Percentiles rank a stretch among this genome's conserved stretches.
Conservation (phyloP, 2,329 filamentous ascomycete genomes). For the Harringtonia aguacate region DNA sequence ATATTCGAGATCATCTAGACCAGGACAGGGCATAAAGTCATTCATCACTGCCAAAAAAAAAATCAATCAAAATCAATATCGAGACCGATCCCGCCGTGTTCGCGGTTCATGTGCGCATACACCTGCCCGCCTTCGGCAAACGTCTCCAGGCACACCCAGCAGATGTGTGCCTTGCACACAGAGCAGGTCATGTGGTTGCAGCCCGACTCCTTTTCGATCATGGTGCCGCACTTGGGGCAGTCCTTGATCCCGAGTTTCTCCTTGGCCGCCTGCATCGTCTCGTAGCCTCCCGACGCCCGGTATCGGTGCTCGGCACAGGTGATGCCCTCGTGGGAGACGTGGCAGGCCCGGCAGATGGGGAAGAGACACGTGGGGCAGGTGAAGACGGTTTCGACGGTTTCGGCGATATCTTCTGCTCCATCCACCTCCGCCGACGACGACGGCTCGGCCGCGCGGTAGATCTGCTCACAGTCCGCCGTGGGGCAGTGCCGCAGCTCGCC, state of each 20-base stretch:
- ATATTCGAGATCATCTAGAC: too few relatives aligned
- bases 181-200: slow-evolving; percentile 7
- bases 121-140: too few relatives aligned
- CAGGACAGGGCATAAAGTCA: too few relatives aligned
- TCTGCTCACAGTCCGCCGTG: slow-evolving; percentile 28
- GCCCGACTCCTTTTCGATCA: slow-evolving; percentile 3
- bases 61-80: too few relatives aligned
- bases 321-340: slow-evolving; percentile 18
- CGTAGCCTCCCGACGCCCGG: neutral
- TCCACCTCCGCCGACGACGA: neutral
- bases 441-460: slow-evolving; percentile 24
- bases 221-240: slow-evolving; percentile 6
- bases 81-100: too few relatives aligned
- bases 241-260: slow-evolving; percentile 7
- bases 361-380: slow-evolving; percentile 26
- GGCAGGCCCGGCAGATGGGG: slow-evolving; percentile 24
- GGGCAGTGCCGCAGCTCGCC: slow-evolving; percentile 27
- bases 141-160: slow-evolving; percentile 2
- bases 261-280: slow-evolving; percentile 3
- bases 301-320: slow-evolving; percentile 5
- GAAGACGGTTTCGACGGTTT: slow-evolving; percentile 11
- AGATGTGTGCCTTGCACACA: slow-evolving; percentile 5
- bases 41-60: too few relatives aligned
- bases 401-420: too few relatives aligned
- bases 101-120: too few relatives aligned